Evolutionary conservation across 2,329 filamentous ascomycete species (phyloP), one percentile per base, ranked within the genome.

Genomic region (Pestalotiopsis sp.): DNA sequence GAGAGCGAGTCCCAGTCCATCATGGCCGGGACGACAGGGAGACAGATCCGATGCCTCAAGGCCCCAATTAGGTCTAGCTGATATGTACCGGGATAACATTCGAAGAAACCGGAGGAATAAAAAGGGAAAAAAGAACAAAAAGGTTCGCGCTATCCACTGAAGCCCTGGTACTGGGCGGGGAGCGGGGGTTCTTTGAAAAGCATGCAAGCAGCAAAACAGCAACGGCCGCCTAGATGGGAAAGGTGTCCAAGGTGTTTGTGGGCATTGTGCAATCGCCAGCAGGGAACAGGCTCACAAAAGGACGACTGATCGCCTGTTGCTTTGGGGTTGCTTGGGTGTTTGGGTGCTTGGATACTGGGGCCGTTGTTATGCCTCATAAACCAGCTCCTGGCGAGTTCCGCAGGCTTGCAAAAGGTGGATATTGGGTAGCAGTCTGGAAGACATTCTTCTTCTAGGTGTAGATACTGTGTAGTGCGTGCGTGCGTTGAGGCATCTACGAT

Each of bases 241-340:
- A 64, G n/a, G 61, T n/a, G 27, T 27, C 7, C 9, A 31, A 49
- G 38, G 38, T 25, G 36, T 59, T 36, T 59, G 23, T 31, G 27
- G 31, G 9, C 20, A 64, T 23, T 25, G 39, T 52, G 7, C 61
- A 38, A 45, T 49, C 20, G 61, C 23, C 36, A 31, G 27, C 61
- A 23, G 39, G 36, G 61, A 31, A 64, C 61, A 64, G 25, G 61
- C 38, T 64, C 61, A 20, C 61, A 52, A 25, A 31, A 64, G 20
- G 38, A 39, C 25, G 38, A 38, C n/a, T 49, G 20, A 64, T 52
- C 45, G 45, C 45, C 45, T 52, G 45, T 52, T 52, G 45, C 17
- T 52, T n/a, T 17, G 14, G 45, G 31, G 45, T n/a, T 52, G 45
- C 45, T 52, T 52, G 45, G 45, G 45, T 52, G 45, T n/a, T 52